phyloP scores from a whole-genome alignment of 2,329 filamentous ascomycete species.

The Apiospora pterosperma region DNA sequence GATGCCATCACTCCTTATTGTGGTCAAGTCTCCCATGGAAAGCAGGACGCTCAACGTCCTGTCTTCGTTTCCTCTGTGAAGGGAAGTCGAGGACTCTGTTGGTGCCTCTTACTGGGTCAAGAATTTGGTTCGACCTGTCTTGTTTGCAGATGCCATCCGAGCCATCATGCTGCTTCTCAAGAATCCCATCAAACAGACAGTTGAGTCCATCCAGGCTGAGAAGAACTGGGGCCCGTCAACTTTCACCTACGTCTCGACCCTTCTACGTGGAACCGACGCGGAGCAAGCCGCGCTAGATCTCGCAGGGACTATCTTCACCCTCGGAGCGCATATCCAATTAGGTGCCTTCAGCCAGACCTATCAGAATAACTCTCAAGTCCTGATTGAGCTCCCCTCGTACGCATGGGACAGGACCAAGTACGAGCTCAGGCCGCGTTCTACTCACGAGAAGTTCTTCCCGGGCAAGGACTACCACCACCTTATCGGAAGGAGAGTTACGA shows the following conservation, averaged over 20 bases:
- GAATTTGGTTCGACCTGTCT: slow-evolving; percentile 7
- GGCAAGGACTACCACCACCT: not conserved
- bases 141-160: slow-evolving; percentile 15
- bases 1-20: slow-evolving; percentile 8
- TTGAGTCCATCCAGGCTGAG: not conserved
- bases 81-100: slow-evolving; percentile 14
- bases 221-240: not conserved
- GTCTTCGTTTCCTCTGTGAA: slow-evolving; percentile 18
- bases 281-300: slow-evolving; percentile 7
- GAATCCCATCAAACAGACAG: not conserved
- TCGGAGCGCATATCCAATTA: slow-evolving; percentile 7
- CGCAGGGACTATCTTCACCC: slow-evolving; percentile 6
- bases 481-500: not conserved
- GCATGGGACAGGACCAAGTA: slow-evolving; percentile 9
- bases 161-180: slow-evolving; percentile 7
- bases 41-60: slow-evolving; percentile 2
- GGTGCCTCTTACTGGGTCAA: slow-evolving; percentile 11
- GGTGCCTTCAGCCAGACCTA: slow-evolving; percentile 7
- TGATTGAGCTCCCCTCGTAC: slow-evolving; percentile 11
- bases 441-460: slow-evolving; percentile 1
- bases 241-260: slow-evolving; percentile 13
- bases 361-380: slow-evolving; percentile 7
- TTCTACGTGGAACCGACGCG: slow-evolving; percentile 6
- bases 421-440: slow-evolving; percentile 4
- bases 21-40: no score